Conservation (phyloP, 2,329 filamentous ascomycete genomes). For the Fusarium equiseti region DNA sequence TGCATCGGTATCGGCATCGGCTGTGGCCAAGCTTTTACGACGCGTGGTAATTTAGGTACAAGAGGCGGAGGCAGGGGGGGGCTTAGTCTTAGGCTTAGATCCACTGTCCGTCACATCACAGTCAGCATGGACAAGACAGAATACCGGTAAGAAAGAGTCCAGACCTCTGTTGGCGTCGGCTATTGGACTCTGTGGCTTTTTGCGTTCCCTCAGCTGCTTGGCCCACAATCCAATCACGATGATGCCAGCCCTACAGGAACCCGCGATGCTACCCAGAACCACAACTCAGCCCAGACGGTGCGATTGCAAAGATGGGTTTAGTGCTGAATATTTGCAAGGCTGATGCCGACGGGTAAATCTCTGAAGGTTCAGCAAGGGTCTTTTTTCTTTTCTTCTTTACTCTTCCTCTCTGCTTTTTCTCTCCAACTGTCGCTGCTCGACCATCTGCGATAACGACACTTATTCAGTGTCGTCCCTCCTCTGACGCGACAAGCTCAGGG, state of each 20-base stretch:
- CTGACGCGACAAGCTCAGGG: neutral
- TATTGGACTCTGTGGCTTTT: conserved; percentile 36
- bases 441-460: neutral
- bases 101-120: conserved; percentile 5
- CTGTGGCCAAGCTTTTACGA: conserved; percentile 12
- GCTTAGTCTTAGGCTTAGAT: neutral
- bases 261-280: conserved; percentile 17
- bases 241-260: conserved; percentile 36
- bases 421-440: neutral
- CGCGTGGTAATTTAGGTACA: conserved; percentile 16
- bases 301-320: conserved; percentile 28
- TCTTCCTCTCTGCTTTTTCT: neutral
- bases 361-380: conserved; percentile 1
- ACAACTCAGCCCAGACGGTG: conserved; percentile 25
- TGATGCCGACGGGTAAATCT: conserved; percentile 17
- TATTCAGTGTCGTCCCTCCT: neutral
- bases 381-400: conserved; percentile 5
- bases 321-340: conserved; percentile 31
- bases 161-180: conserved; percentile 34
- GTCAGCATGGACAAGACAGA: conserved; percentile 11
- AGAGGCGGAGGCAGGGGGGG: conserved; percentile 18
- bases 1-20: conserved; percentile 16
- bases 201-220: conserved; percentile 27
- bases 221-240: conserved; percentile 30
- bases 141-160: conserved; percentile 6